Evolutionary conservation across 345 rosid species (phyloP).

Genomic region (Nasturtium officinale): DNA sequence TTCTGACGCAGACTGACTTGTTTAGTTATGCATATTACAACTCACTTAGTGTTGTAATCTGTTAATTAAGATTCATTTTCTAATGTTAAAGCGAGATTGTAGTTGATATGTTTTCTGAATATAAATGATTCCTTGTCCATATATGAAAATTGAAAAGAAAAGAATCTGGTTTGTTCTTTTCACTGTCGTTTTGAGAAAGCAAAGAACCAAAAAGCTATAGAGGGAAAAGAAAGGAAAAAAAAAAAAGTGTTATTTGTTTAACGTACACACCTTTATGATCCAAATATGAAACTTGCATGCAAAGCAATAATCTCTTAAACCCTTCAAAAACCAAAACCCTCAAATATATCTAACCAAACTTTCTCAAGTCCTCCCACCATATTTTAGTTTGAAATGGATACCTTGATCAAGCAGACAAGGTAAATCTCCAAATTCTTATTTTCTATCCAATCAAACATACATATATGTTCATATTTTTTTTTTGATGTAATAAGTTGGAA

Average conservation of each 20-base stretch:
- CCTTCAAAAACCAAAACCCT: conserved; percentile 42
- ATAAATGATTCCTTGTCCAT: conserved; percentile 32
- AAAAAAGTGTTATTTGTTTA: conserved; percentile 38
- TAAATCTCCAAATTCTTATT: background rate
- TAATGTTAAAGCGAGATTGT: conserved; percentile 10
- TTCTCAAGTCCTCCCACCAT: conserved; percentile 25
- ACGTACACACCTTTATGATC: conserved; percentile 40
- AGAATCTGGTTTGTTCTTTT: conserved; percentile 29
- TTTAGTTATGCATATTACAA: conserved; percentile 39
- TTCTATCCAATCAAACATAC: background rate
- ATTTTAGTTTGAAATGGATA: conserved; percentile 36
- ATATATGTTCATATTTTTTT: background rate
- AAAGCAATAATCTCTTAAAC: conserved; percentile 40
- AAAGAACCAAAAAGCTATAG: conserved; percentile 37
- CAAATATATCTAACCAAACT: conserved; percentile 25
- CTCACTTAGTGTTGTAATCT: background rate
- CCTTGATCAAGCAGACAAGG: conserved; percentile 45
- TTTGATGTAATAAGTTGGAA: background rate
- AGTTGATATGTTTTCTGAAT: conserved; percentile 22
- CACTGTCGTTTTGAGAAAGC: conserved; percentile 41
- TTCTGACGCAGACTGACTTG: conserved; percentile 60
- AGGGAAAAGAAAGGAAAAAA: conserved; percentile 15
- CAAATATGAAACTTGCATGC: conserved; percentile 42
- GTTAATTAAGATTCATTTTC: conserved; percentile 6
- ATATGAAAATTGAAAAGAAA: conserved; percentile 19